Evolutionary conservation across 768 basidiomycete genomes (phyloP).

Genomic region (Trametes cubensis): DNA sequence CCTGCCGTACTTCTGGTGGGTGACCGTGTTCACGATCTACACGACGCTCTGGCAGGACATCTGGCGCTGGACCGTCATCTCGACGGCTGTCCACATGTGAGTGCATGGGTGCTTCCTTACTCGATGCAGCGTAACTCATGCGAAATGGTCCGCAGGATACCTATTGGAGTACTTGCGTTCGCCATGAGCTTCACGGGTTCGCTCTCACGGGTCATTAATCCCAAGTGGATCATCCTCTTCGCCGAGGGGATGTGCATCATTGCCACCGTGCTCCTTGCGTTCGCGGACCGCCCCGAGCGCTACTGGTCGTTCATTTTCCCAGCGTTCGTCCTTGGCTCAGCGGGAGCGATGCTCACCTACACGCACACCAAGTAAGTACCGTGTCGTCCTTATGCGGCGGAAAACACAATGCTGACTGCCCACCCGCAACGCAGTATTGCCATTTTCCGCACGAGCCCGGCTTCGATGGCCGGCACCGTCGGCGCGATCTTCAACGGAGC

Average conservation of each 20-base stretch:
- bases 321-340: constrained; percentile 50
- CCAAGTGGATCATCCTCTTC: constrained; percentile 50
- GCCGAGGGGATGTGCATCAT: constrained; percentile 43
- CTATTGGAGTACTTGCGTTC: constrained; percentile 45
- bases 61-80: constrained; percentile 40
- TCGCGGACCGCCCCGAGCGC: constrained; percentile 41
- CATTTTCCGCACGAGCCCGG: constrained; percentile 50
- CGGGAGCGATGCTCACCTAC: constrained; percentile 49
- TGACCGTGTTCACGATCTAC: constrained; percentile 38
- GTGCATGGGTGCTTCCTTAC: constrained; percentile 15
- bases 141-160: constrained; percentile 31
- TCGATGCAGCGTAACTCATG: not conserved
- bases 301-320: constrained; percentile 56
- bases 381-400: not conserved
- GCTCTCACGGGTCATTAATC: constrained; percentile 38
- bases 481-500: constrained; percentile 60
- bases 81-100: constrained; percentile 43
- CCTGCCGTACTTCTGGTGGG: constrained; percentile 45
- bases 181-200: constrained; percentile 42
- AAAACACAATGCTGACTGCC: not conserved
- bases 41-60: constrained; percentile 40
- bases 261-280: constrained; percentile 45
- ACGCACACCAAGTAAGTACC: constrained; percentile 50
- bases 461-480: constrained; percentile 53
- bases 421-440: constrained; percentile 43